A percentile compares a stretch with the other conserved stretches of the same genome.
Evolutionary conservation across 176 grass and related monocot species (phyloP).

Genomic region (Areca catechu): DNA sequence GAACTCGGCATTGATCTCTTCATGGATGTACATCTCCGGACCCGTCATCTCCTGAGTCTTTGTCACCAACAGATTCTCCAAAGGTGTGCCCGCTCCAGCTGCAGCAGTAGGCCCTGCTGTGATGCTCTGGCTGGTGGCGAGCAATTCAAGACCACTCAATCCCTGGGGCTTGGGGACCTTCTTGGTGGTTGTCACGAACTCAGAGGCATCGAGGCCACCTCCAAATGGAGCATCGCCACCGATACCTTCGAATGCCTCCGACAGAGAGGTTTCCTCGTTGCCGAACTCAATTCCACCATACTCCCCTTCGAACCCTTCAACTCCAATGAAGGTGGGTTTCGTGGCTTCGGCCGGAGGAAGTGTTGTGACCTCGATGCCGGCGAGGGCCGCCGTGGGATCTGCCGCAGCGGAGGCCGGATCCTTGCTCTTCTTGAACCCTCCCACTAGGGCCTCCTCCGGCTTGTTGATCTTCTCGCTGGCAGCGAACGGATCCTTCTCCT

Average conservation of each 20-base stretch:
- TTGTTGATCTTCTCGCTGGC: slow-evolving; percentile 86
- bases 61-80: slow-evolving; percentile 66
- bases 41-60: slow-evolving; percentile 67
- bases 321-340: slow-evolving; percentile 79
- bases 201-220: slow-evolving; percentile 92
- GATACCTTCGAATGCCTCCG: slow-evolving; percentile 84
- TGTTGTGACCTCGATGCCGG: slow-evolving; percentile 86
- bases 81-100: slow-evolving; percentile 29
- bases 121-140: slow-evolving; percentile 40
- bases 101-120: slow-evolving; percentile 24
- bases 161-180: slow-evolving; percentile 56
- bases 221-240: slow-evolving; percentile 74
- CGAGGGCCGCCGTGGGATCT: slow-evolving; percentile 71
- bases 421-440: slow-evolving; percentile 87
- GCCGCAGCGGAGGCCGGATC: slow-evolving; percentile 52
- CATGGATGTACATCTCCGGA: slow-evolving; percentile 70
- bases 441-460: slow-evolving; percentile 80
- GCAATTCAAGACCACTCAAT: slow-evolving; percentile 72
- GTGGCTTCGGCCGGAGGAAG: slow-evolving; percentile 80
- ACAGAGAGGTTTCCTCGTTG: slow-evolving; percentile 81
- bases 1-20: slow-evolving; percentile 94
- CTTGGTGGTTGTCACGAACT: slow-evolving; percentile 83
- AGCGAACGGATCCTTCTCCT: slow-evolving; percentile 88
- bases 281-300: slow-evolving; percentile 95
- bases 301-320: slow-evolving; percentile 95